Evolutionary conservation across 208 protist species (phyloP).

Genomic region (Trichomonas tenax): DNA sequence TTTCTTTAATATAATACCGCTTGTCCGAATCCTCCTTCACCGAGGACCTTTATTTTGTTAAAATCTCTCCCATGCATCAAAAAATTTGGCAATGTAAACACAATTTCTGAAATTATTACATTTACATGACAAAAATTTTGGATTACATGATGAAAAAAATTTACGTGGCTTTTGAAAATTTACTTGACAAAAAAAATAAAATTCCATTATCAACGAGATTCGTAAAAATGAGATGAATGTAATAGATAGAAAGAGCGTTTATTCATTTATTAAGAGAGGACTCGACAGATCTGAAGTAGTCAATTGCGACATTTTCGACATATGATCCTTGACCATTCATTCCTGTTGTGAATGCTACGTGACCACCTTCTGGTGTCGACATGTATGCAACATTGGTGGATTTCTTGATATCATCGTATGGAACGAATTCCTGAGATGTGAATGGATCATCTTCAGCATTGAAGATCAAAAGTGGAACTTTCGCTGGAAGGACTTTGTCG

Average conservation of each 20-base stretch:
- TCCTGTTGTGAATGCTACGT: neutral
- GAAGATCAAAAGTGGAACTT: neutral
- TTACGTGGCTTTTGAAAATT: too few relatives aligned
- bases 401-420: neutral
- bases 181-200: too few relatives aligned
- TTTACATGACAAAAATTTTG: too few relatives aligned
- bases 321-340: neutral
- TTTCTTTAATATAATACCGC: neutral
- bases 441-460: conserved; percentile 7
- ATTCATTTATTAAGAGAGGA: neutral
- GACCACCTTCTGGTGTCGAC: neutral
- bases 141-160: too few relatives aligned
- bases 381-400: neutral
- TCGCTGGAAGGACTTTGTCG: neutral
- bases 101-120: too few relatives aligned
- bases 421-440: neutral
- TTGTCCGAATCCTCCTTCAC: neutral
- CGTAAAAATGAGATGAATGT: too few relatives aligned
- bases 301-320: neutral
- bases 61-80: too few relatives aligned
- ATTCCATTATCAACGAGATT: too few relatives aligned
- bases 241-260: too few relatives aligned
- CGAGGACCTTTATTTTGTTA: neutral
- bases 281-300: neutral
- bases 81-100: too few relatives aligned